A percentile compares a stretch with the other conserved stretches of the same genome.
These are phyloP conservation scores for Colletotrichum tropicale DNA, from an alignment of 2,329 filamentous ascomycete genomes.

Conservation along the genomic window DNA sequence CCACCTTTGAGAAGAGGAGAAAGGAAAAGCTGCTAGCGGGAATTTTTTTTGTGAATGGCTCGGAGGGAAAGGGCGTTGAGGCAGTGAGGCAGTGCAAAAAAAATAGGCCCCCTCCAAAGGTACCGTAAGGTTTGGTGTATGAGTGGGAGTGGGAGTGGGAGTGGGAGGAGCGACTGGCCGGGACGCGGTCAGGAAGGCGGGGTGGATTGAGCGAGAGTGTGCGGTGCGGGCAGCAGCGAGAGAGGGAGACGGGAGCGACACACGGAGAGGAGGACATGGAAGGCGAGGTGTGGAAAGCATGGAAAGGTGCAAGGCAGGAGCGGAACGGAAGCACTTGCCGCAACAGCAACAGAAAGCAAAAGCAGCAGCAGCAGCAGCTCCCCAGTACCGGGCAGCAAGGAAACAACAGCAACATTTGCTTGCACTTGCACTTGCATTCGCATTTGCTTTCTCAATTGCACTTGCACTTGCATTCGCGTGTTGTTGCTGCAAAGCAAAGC, in stretches of 20 bases:
- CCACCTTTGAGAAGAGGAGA: slow-evolving; percentile 15
- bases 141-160: slow-evolving; percentile 14
- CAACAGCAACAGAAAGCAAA: not conserved
- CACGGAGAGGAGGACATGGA: not conserved
- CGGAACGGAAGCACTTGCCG: not conserved
- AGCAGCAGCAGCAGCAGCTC: not conserved
- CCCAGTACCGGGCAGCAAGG: not conserved
- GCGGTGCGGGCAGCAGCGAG: not conserved
- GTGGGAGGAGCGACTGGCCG: slow-evolving; percentile 18
- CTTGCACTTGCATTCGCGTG: not conserved
- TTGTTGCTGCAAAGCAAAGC: not conserved
- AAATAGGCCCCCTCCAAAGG: slow-evolving; percentile 7
- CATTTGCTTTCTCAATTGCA: not conserved
- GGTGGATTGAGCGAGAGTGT: slow-evolving; percentile 3
- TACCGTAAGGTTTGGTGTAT: slow-evolving; percentile 20
- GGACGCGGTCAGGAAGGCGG: slow-evolving; percentile 10
- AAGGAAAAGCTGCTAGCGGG: slow-evolving; percentile 18
- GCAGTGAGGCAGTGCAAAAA: slow-evolving; percentile 22
- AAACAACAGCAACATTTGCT: not conserved
- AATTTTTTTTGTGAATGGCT: slow-evolving; percentile 12
- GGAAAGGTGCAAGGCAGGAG: slow-evolving; percentile 6
- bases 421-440: not conserved
- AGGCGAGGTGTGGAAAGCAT: not conserved
- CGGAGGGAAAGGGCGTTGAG: slow-evolving; percentile 17
- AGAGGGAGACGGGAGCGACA: not conserved